Percentiles rank a stretch among this genome's conserved stretches.
phyloP scores from a whole-genome alignment of 2,329 filamentous ascomycete genomes.

The Talaromyces sp. region DNA sequence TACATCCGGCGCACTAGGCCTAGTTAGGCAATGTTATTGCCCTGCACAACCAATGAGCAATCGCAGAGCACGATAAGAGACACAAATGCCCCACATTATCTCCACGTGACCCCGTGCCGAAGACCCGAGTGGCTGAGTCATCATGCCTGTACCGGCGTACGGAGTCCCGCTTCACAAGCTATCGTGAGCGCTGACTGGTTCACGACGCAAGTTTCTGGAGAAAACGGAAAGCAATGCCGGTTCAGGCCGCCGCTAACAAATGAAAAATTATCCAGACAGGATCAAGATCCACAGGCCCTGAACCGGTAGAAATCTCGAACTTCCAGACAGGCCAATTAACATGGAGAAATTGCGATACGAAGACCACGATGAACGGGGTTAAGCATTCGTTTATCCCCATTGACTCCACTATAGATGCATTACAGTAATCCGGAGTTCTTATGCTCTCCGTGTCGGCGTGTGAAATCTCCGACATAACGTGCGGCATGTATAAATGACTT shows the following conservation, averaged over 20 bases:
- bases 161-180: background rate
- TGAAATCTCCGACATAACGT: conserved; percentile 7
- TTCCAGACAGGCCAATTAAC: conserved; percentile 8
- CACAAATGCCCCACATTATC: background rate
- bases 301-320: conserved; percentile 1
- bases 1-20: too few relatives aligned
- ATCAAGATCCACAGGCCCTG: conserved; percentile 1
- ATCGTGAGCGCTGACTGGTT: background rate
- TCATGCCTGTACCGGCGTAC: conserved; percentile 6
- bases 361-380: conserved; percentile 5
- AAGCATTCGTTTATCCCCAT: conserved; percentile 14
- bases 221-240: background rate
- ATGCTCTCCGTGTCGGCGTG: conserved; percentile 9
- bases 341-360: background rate
- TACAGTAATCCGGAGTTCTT: conserved; percentile 3
- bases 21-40: background rate
- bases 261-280: background rate
- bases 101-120: conserved; percentile 10
- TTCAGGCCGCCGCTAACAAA: background rate
- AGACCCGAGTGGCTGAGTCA: conserved; percentile 11
- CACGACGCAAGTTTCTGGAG: background rate
- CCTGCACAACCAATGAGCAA: background rate
- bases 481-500: conserved; percentile 8
- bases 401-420: conserved; percentile 4
- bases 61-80: background rate